Evolutionary conservation across 139 green algal species (phyloP), one percentile per base, ranked within the genome.

Genomic region (Picochlorum sp.): DNA sequence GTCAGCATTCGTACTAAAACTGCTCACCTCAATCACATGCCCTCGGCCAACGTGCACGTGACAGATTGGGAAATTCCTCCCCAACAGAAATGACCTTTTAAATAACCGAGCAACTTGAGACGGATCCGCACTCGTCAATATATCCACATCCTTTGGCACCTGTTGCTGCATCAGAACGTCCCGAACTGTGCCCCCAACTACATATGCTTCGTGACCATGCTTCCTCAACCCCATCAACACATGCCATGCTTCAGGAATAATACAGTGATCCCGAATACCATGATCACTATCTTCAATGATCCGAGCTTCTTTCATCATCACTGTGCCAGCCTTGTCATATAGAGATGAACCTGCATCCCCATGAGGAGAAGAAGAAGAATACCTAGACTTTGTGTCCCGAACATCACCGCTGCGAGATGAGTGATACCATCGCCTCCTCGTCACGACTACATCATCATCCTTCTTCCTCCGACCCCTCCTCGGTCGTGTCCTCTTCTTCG

Each of bases 111-210:
- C 68, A 8, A 86, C 68, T 70, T 91, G 62, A 20, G 66, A 15
- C 0, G 72, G 60, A 15, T 71, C 61, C 37, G 84, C 84, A 7
- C 66, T 74, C 1, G 84, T 83, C 1, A 90, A 58, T 16, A 91
- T 58, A 57, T 90, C 84, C 31, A 77, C 76, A 64, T 94, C 83
- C 24, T 83, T 85, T 30, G 86, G 83, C 5, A 52, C 63, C 4
- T 54, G 26, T 1, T 71, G 52, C 7, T 23, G 18, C 23, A 88
- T 56, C 49, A 87, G 66, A 26, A 88, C 14, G 67, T 94, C 86
- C 5, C 86, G 63, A 30, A 94, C 77, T 1, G 86, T 74, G 47
- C 86, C 86, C 21, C 86, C 86, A 11, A 91, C 85, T 9, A 92
- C 10, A 38, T 81, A 87, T 1, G 65, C 69, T 49, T 87, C 75